Evolutionary conservation across 768 basidiomycete genomes (phyloP), one percentile per base, ranked within the genome.

Genomic region (Kwoniella pini): DNA sequence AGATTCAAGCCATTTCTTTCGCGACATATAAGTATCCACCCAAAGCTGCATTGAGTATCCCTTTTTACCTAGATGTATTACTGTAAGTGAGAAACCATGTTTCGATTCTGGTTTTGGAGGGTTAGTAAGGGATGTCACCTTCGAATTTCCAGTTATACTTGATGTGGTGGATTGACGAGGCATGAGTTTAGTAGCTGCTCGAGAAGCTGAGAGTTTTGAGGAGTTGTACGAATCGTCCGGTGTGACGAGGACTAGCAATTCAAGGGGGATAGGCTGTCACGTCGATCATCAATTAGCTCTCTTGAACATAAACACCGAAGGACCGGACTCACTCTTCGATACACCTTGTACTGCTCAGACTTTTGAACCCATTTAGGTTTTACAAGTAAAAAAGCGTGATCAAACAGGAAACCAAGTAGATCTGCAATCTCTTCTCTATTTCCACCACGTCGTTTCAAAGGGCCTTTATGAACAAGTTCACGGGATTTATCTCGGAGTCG

Each of bases 361-460:
- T 93, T 92, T 61, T 77, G 77, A 40, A 75, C 65, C 79, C 86
- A 90, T 79, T 91, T 93, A 75, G 92, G 88, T 65, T 81, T 97
- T 65, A 90, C 93, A 85, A 98, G 91, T 30, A 99, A 81, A 42
- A 99, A 80, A 1, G 93, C 93, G 78, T 99, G 96, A 76, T 99
- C 96, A 74, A 99, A 96, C 71, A 99, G 79, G 81, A 95, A 97
- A 5, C 95, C 90, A 69, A 90, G 85, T 50, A 97, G 82, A 75
- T 98, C 95, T 15, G 91, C 92, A 70, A 87, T 91, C 62, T 88
- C 88, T 43, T 72, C 72, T 70, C 86, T 83, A 5, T 81, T 81
- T 2, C 85, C 85, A 1, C 87, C 86, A 7, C 93, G 86, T 74
- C 92, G 90, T 76, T 90, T 96, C 67, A 98, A 81, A 26, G 85